Conservation (phyloP, 2,329 filamentous ascomycete species). For the Dryadomyces quercivorus region DNA sequence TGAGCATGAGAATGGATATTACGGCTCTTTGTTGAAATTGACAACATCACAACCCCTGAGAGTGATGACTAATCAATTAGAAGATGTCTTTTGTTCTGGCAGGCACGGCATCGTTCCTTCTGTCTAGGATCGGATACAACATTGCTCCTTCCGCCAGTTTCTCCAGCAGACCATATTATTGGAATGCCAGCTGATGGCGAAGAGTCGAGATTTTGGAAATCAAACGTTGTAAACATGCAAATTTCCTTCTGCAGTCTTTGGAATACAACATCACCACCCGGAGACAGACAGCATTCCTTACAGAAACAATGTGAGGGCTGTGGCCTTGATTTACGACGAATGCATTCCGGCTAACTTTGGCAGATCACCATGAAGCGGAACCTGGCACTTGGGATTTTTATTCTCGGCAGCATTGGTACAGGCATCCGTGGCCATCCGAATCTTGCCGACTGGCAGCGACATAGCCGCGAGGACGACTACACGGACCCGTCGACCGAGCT, state of each 20-base stretch:
- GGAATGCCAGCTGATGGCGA: not conserved
- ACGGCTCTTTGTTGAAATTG: not conserved
- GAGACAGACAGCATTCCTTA: not conserved
- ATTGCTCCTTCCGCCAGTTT: not conserved
- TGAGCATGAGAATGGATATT: too few relatives aligned
- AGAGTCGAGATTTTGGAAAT: not conserved
- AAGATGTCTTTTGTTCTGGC: not conserved
- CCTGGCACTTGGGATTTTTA: not conserved
- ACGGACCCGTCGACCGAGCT: constrained; percentile 5
- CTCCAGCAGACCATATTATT: too few relatives aligned
- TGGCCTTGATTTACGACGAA: not conserved
- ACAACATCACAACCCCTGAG: not conserved
- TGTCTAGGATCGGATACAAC: not conserved
- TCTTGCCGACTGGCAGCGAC: not conserved
- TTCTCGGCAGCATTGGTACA: not conserved
- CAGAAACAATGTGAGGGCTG: not conserved
- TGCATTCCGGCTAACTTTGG: not conserved
- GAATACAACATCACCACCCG: not conserved
- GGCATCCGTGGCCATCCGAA: not conserved
- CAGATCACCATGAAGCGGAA: not conserved
- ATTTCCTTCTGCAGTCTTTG: not conserved
- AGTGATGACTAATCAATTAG: not conserved
- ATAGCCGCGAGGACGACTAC: not conserved
- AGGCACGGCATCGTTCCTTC: not conserved
- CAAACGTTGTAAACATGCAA: too few relatives aligned